Percentiles rank a stretch among this genome's conserved stretches.
phyloP scores from a whole-genome alignment of 805 yeast species.

The Grigorovia jiainica region DNA sequence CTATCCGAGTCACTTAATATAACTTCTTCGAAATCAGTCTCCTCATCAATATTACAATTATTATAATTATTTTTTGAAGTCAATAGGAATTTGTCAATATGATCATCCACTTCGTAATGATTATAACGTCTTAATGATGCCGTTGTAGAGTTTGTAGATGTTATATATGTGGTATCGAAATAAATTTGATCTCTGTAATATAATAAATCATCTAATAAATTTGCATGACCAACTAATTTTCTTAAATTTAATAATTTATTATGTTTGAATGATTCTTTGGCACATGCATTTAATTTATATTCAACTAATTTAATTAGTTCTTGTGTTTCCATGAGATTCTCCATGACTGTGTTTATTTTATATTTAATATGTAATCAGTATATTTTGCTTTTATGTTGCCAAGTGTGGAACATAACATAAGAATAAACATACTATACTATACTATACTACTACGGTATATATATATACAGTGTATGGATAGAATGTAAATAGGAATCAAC shows the following conservation, averaged over 20 bases:
- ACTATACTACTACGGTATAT: too few species aligned
- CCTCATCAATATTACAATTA: not conserved
- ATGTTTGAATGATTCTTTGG: not conserved
- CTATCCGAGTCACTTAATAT: not conserved
- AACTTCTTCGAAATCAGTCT: not conserved
- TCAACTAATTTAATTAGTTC: not conserved
- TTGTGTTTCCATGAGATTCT: not conserved
- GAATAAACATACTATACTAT: too few species aligned
- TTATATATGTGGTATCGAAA: too few species aligned
- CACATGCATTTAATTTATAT: not conserved
- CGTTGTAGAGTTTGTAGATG: too few species aligned
- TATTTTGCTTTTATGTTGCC: too few species aligned
- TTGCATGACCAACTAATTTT: constrained; percentile 1
- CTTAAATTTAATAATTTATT: not conserved
- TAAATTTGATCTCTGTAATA: not conserved
- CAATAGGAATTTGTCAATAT: too few species aligned
- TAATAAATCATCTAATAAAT: not conserved
- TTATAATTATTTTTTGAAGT: too few species aligned
- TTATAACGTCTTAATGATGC: too few species aligned
- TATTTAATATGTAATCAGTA: not conserved
- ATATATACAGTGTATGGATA: too few species aligned
- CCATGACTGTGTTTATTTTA: not conserved
- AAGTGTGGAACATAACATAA: too few species aligned
- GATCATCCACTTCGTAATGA: not conserved
- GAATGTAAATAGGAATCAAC: too few species aligned